Percentiles rank a stretch among this genome's conserved stretches.
These are phyloP conservation scores for Ogataea glucozyma DNA, from an alignment of 805 yeast species.

Conservation along the genomic window DNA sequence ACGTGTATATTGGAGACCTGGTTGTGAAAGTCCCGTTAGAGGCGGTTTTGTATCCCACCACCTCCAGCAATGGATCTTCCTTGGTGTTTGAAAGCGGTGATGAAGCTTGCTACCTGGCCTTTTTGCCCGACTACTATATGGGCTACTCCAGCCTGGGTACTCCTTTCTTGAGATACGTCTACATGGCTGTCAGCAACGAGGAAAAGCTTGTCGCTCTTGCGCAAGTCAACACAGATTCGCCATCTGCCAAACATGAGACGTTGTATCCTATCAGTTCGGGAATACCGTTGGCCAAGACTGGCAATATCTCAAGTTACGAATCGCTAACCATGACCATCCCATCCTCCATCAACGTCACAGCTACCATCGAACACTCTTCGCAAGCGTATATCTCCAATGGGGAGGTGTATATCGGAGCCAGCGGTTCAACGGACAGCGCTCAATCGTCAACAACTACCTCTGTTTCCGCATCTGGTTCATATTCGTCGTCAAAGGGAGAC, in stretches of 20 bases:
- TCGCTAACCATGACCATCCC: slow-evolving; percentile 32
- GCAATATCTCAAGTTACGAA: slow-evolving; percentile 25
- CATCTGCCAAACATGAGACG: slow-evolving; percentile 4
- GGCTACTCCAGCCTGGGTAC: slow-evolving; percentile 62
- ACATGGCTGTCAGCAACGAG: slow-evolving; percentile 65
- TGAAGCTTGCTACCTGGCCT: slow-evolving; percentile 55
- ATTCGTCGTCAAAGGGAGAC: slow-evolving; percentile 8
- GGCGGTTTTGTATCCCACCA: slow-evolving; percentile 45
- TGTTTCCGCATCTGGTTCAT: slow-evolving; percentile 18
- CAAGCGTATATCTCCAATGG: slow-evolving; percentile 32
- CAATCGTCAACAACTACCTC: background rate
- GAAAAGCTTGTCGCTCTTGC: slow-evolving; percentile 58
- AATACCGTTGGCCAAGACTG: slow-evolving; percentile 35
- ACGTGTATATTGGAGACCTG: slow-evolving; percentile 54
- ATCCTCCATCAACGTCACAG: slow-evolving; percentile 16
- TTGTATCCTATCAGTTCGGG: slow-evolving; percentile 27
- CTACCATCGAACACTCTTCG: slow-evolving; percentile 15
- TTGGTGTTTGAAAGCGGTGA: slow-evolving; percentile 55
- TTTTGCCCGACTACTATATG: slow-evolving; percentile 46
- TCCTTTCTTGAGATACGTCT: slow-evolving; percentile 53
- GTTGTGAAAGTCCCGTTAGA: slow-evolving; percentile 50
- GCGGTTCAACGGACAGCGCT: slow-evolving; percentile 5
- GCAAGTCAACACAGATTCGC: slow-evolving; percentile 38
- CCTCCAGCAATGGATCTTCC: slow-evolving; percentile 33
- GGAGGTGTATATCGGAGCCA: slow-evolving; percentile 26